Percentiles rank a stretch among this genome's conserved stretches.
These are phyloP conservation scores for Penicillium fimorum DNA, from an alignment of 495 filamentous ascomycete species.

Conservation along the genomic window DNA sequence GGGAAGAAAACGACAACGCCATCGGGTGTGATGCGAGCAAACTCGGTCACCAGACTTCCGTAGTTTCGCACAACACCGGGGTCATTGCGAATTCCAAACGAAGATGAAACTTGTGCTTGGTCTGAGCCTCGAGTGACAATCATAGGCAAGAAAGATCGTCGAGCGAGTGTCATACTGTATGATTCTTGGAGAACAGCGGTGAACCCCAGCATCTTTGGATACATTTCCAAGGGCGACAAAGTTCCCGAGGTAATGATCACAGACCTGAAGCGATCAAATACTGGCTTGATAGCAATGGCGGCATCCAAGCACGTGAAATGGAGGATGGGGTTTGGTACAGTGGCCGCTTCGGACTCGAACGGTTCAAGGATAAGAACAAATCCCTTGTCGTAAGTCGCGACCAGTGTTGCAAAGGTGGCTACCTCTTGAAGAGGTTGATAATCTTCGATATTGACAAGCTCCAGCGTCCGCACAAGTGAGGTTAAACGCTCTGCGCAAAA, in stretches of 20 bases:
- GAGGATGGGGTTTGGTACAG: constrained; percentile 90
- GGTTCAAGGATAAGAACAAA: constrained; percentile 96
- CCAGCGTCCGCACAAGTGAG: constrained; percentile 90
- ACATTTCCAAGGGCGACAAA: constrained; percentile 97
- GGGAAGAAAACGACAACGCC: constrained; percentile 99
- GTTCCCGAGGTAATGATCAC: constrained; percentile 99
- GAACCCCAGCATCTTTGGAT: constrained; percentile 97
- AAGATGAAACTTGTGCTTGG: constrained; percentile 84
- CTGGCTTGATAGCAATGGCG: constrained; percentile 96
- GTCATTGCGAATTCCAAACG: constrained; percentile 93
- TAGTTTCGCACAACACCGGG: constrained; percentile 94
- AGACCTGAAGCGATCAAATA: constrained; percentile 94
- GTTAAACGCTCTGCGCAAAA: constrained; percentile 96
- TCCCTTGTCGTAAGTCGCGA: constrained; percentile 95
- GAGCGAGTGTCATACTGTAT: constrained; percentile 93
- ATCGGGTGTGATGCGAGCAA: constrained; percentile 91
- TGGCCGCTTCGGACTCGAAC: constrained; percentile 92
- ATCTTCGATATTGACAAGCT: constrained; percentile 96
- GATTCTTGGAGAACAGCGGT: constrained; percentile 89
- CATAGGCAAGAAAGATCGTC: constrained; percentile 95
- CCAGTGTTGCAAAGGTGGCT: constrained; percentile 96
- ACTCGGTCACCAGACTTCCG: constrained; percentile 87
- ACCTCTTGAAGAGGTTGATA: constrained; percentile 97
- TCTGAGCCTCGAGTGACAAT: constrained; percentile 94
- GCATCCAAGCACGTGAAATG: constrained; percentile 98